Conservation (phyloP, 164 flowering plant species). For the Houttuynia cordata region DNA sequence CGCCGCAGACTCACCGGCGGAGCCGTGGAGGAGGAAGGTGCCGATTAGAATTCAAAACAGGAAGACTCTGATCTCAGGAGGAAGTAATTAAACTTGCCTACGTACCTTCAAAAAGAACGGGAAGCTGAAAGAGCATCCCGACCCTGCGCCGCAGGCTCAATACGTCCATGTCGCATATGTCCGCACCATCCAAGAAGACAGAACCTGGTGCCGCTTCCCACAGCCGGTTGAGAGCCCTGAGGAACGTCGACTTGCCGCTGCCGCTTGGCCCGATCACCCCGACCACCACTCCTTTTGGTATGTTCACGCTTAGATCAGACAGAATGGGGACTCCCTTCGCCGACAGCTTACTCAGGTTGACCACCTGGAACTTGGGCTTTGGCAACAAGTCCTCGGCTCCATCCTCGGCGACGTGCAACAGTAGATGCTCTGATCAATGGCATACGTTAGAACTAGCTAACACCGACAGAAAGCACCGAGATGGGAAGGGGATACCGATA, state of each 20-base stretch:
- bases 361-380: too few species aligned
- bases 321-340: conserved; percentile 15
- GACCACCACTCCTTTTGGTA: conserved; percentile 12
- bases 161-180: conserved; percentile 19
- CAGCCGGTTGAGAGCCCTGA: conserved; percentile 23
- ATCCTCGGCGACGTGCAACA: too few species aligned
- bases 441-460: too few species aligned
- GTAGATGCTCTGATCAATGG: too few species aligned
- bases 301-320: conserved; percentile 11
- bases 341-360: too few species aligned
- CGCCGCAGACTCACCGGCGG: too few species aligned
- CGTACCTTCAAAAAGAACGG: conserved; percentile 26
- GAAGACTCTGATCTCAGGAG: not conserved
- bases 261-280: conserved; percentile 31
- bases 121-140: conserved; percentile 29
- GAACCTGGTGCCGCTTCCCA: conserved; percentile 21
- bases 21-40: too few species aligned
- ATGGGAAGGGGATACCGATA: too few species aligned
- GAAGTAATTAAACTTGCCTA: too few species aligned
- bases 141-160: conserved; percentile 17
- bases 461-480: too few species aligned
- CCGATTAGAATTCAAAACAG: too few species aligned
- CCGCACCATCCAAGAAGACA: conserved; percentile 17
- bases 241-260: conserved; percentile 23
- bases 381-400: too few species aligned